Evolutionary conservation across 495 filamentous ascomycete genomes (phyloP).

Genomic region (Aspergillus biplanus): DNA sequence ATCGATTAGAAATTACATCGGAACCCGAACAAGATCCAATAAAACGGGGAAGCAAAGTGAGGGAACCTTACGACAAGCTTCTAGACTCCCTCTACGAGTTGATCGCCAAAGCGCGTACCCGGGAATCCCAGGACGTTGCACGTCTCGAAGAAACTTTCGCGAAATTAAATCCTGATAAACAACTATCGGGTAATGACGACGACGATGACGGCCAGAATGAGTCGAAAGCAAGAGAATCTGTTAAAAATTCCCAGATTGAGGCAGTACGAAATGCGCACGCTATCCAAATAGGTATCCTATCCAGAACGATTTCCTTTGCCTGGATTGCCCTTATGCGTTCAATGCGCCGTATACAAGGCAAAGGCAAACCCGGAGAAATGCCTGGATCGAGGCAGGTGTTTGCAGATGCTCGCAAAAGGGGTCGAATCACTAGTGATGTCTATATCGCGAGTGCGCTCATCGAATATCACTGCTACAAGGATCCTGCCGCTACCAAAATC

Average conservation of each 20-base stretch:
- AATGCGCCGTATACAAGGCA: conserved; percentile 92
- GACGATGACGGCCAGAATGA: conserved; percentile 64
- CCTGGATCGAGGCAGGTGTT: conserved; percentile 86
- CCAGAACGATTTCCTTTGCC: conserved; percentile 79
- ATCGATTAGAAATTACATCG: conserved; percentile 76
- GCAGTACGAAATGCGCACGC: conserved; percentile 70
- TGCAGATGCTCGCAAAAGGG: conserved; percentile 79
- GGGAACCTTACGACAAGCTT: conserved; percentile 80
- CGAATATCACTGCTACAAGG: conserved; percentile 94
- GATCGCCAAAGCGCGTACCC: conserved; percentile 70
- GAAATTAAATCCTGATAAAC: conserved; percentile 43
- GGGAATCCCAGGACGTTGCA: conserved; percentile 70
- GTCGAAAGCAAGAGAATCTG: conserved; percentile 54
- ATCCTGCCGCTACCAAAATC: conserved; percentile 86
- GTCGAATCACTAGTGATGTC: conserved; percentile 87
- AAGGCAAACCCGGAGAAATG: conserved; percentile 71
- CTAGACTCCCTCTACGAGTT: conserved; percentile 84
- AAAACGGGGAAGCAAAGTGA: conserved; percentile 71
- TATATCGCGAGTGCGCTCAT: conserved; percentile 91
- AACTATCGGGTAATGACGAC: conserved; percentile 61
- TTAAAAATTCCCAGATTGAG: conserved; percentile 67
- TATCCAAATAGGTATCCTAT: conserved; percentile 71
- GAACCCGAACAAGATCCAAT: conserved; percentile 69
- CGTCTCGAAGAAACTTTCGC: conserved; percentile 66
- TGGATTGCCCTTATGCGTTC: conserved; percentile 95